Conservation (phyloP, 257 asterid genomes). For the Solanum pennellii region DNA sequence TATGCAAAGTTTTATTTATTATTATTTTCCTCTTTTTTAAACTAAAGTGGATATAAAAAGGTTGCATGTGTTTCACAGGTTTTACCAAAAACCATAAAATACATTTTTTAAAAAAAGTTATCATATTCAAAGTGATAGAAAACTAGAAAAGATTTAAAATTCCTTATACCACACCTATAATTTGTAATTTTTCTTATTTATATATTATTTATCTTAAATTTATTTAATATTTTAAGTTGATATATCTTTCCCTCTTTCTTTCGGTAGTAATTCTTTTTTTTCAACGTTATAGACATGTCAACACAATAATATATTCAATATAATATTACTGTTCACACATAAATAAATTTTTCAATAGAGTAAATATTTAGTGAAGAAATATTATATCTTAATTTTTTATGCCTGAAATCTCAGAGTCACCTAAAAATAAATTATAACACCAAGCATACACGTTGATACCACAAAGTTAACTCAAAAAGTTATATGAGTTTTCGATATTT, state of each 20-base stretch:
- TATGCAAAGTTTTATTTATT: neutral
- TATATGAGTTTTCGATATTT: no score
- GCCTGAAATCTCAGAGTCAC: no score
- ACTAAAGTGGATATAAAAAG: neutral
- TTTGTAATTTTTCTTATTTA: no score
- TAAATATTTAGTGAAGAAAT: no score
- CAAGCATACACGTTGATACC: no score
- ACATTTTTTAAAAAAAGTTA: neutral
- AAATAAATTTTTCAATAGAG: no score
- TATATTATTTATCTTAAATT: no score
- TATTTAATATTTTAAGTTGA: neutral
- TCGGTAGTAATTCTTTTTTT: neutral
- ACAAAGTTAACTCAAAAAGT: no score
- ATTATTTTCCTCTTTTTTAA: neutral
- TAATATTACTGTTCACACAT: no score
- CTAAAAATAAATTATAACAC: no score
- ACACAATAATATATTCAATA: no score
- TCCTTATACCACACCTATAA: neutral
- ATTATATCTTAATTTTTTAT: no score
- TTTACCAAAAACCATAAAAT: neutral
- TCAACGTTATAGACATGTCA: neutral
- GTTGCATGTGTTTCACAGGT: neutral
- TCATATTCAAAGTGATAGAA: neutral
- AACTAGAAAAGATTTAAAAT: neutral
- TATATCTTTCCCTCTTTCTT: neutral